These are phyloP conservation scores for Cadophora gregata DNA, from an alignment of 2,329 filamentous ascomycete genomes.

Conservation along the genomic window DNA sequence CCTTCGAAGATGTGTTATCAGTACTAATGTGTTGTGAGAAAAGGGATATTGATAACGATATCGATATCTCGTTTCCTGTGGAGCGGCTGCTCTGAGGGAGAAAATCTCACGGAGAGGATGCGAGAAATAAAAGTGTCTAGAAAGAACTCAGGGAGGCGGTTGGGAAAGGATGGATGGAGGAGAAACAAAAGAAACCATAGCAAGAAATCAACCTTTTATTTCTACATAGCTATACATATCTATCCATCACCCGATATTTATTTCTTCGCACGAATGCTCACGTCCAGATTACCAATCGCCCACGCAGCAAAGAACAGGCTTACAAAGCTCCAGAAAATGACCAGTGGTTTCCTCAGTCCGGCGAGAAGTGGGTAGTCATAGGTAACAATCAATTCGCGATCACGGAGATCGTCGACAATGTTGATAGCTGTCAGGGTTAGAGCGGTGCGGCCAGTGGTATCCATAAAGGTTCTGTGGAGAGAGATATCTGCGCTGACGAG, in stretches of 20 bases:
- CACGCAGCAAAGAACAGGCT: slow-evolving; percentile 77
- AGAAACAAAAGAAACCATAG: no score
- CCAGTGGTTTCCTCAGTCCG: slow-evolving; percentile 82
- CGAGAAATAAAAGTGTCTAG: no score
- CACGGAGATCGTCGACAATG: slow-evolving; percentile 87
- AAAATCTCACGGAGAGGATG: no score
- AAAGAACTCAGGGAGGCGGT: no score
- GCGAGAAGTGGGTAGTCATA: slow-evolving; percentile 83
- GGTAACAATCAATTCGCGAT: slow-evolving; percentile 81
- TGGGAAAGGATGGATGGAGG: no score
- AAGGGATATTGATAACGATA: no score
- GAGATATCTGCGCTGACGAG: slow-evolving; percentile 64
- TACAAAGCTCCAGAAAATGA: slow-evolving; percentile 76
- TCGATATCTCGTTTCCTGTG: no score
- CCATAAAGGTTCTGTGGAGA: slow-evolving; percentile 88
- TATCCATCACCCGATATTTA: neutral
- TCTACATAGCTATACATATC: slow-evolving; percentile 11
- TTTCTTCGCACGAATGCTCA: slow-evolving; percentile 40
- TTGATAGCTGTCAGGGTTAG: slow-evolving; percentile 83
- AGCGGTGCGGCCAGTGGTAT: slow-evolving; percentile 86
- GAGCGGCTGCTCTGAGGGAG: no score
- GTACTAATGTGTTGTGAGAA: no score
- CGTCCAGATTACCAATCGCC: slow-evolving; percentile 62
- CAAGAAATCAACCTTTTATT: slow-evolving; percentile 4
- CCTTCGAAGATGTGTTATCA: no score